These are phyloP conservation scores for Hypholoma fasciculare DNA, from an alignment of 768 basidiomycete species.

Conservation along the genomic window DNA sequence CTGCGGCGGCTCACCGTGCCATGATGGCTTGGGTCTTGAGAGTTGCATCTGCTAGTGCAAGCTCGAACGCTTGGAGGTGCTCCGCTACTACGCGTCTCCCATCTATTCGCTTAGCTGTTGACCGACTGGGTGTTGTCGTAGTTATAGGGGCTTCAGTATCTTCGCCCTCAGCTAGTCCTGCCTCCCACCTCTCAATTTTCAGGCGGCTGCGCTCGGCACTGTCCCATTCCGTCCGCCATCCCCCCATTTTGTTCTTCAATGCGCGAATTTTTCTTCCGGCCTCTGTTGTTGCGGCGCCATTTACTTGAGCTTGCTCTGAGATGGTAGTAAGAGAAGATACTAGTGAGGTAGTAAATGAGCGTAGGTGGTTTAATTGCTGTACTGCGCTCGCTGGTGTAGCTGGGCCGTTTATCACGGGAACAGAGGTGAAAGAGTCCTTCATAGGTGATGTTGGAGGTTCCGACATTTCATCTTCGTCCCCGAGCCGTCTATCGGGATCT, in stretches of 20 bases:
- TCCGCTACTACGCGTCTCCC: constrained; percentile 76
- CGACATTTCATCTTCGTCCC: constrained; percentile 46
- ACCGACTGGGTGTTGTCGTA: constrained; percentile 29
- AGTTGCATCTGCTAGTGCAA: constrained; percentile 69
- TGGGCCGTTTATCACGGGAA: constrained; percentile 47
- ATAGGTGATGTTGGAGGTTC: constrained; percentile 49
- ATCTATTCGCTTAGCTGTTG: constrained; percentile 50
- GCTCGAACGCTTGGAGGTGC: constrained; percentile 75
- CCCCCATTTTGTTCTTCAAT: constrained; percentile 79
- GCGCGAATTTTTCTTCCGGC: constrained; percentile 86
- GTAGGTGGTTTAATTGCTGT: constrained; percentile 68
- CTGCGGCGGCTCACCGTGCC: constrained; percentile 50
- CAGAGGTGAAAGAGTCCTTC: constrained; percentile 58
- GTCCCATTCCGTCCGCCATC: constrained; percentile 82
- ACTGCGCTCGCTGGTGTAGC: constrained; percentile 61
- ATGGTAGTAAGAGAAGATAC: constrained; percentile 74
- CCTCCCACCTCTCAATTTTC: constrained; percentile 82
- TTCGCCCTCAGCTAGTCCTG: constrained; percentile 49
- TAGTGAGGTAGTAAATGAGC: constrained; percentile 73
- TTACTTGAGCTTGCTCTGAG: constrained; percentile 88
- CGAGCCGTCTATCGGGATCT: constrained; percentile 50
- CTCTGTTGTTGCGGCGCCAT: constrained; percentile 81
- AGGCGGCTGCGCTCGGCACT: constrained; percentile 78
- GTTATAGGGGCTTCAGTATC: constrained; percentile 23
- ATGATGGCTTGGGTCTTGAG: constrained; percentile 80